Percentiles rank a stretch among this genome's conserved stretches.
Conservation (phyloP, 129 eudicot genomes). For the Kitagawia praeruptora region DNA sequence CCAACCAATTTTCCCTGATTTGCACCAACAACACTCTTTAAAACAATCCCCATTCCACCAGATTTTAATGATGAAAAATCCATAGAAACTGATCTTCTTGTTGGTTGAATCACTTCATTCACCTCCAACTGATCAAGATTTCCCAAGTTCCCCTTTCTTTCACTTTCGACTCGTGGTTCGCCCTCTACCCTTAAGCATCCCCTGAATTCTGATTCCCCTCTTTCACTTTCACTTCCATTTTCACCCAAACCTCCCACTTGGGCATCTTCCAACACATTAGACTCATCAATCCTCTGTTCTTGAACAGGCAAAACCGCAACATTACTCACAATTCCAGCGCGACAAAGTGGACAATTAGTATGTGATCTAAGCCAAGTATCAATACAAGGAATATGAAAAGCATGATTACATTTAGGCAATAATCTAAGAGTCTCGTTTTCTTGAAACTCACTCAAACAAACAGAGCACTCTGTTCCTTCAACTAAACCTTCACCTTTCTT, state of each 20-base stretch:
- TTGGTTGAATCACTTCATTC: slow-evolving; percentile 16
- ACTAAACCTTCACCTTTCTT: slow-evolving; percentile 34
- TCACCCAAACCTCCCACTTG: slow-evolving; percentile 10
- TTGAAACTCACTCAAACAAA: slow-evolving; percentile 41
- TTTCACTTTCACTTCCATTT: slow-evolving; percentile 11
- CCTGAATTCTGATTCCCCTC: neutral
- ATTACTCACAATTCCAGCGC: slow-evolving; percentile 23
- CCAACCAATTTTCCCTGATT: slow-evolving; percentile 11
- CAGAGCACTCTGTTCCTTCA: slow-evolving; percentile 51
- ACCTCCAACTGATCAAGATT: slow-evolving; percentile 1
- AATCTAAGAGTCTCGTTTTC: slow-evolving; percentile 37
- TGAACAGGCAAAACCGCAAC: neutral
- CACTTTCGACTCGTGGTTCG: neutral
- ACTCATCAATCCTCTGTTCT: slow-evolving; percentile 5
- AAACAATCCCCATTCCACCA: neutral
- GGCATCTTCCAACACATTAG: slow-evolving; percentile 19
- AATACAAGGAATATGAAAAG: slow-evolving; percentile 45
- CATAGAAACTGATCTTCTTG: slow-evolving; percentile 35
- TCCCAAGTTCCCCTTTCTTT: neutral
- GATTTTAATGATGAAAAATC: slow-evolving; percentile 17
- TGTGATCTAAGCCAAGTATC: slow-evolving; percentile 49
- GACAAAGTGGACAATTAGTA: slow-evolving; percentile 44
- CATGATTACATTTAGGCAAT: slow-evolving; percentile 43
- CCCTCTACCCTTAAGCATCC: slow-evolving; percentile 12
- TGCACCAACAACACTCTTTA: slow-evolving; percentile 9